Conservation (phyloP, 768 basidiomycete species). For the Mycena floridula region DNA sequence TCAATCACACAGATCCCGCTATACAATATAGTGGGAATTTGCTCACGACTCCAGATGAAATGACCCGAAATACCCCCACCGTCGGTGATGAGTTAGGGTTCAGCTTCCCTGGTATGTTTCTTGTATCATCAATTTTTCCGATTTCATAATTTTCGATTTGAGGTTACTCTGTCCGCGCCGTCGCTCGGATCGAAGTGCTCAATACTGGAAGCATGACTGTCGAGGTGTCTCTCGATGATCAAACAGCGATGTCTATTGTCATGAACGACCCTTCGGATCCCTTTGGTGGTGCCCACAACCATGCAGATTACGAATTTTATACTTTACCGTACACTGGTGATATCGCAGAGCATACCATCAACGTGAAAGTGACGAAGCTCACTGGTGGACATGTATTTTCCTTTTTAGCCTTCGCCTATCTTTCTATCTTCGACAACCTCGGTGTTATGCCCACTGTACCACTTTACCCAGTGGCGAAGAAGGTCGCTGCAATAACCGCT, state of each 20-base stretch:
- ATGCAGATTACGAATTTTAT: background rate
- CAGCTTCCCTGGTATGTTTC: background rate
- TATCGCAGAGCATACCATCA: background rate
- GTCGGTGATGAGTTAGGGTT: background rate
- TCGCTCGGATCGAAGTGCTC: background rate
- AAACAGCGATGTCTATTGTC: background rate
- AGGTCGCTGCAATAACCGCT: background rate
- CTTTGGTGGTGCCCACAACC: background rate
- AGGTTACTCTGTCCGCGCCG: background rate
- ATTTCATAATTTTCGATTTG: background rate
- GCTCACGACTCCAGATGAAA: background rate
- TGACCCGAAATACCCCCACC: background rate
- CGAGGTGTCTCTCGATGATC: background rate
- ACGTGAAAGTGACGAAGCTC: background rate
- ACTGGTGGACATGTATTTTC: background rate
- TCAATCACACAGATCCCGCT: background rate
- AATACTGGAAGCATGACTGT: background rate
- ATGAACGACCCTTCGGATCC: background rate
- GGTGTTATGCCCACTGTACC: background rate
- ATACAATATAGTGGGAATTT: background rate
- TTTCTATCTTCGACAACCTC: background rate
- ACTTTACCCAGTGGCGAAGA: background rate
- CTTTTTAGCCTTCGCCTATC: background rate
- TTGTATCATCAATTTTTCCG: background rate
- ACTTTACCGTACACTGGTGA: background rate